Percentiles rank a stretch among this genome's conserved stretches.
These are phyloP conservation scores for Rasamsonia emersonii DNA, from an alignment of 2,329 filamentous ascomycete genomes.

Conservation along the genomic window DNA sequence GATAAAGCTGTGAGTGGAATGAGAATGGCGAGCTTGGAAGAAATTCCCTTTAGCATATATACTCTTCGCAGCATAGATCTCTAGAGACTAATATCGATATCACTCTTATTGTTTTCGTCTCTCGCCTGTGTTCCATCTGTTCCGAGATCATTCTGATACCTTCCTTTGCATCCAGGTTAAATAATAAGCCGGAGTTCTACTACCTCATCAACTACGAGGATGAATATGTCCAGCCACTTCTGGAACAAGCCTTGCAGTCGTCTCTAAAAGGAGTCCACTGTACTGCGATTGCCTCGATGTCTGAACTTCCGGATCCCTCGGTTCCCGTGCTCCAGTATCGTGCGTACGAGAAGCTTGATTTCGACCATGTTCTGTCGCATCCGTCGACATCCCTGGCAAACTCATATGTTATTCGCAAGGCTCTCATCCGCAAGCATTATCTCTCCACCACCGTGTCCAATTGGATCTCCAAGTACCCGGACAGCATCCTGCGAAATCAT, in stretches of 20 bases:
- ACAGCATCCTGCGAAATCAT: slow-evolving; percentile 58
- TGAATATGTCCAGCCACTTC: slow-evolving; percentile 77
- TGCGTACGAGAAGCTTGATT: slow-evolving; percentile 81
- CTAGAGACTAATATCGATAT: slow-evolving; percentile 18
- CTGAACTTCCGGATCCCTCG: slow-evolving; percentile 38
- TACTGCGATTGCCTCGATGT: slow-evolving; percentile 46
- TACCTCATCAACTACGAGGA: slow-evolving; percentile 80
- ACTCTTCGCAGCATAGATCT: slow-evolving; percentile 13
- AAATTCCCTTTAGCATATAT: slow-evolving; percentile 7
- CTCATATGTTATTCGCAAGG: slow-evolving; percentile 92
- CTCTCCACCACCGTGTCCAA: slow-evolving; percentile 72
- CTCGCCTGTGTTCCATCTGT: slow-evolving; percentile 9
- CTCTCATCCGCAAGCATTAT: slow-evolving; percentile 92
- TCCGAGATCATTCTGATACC: slow-evolving; percentile 23
- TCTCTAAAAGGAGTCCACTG: slow-evolving; percentile 49
- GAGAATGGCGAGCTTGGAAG: slow-evolving; percentile 13
- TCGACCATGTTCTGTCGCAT: slow-evolving; percentile 60
- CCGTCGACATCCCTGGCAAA: slow-evolving; percentile 62
- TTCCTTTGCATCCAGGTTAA: slow-evolving; percentile 24
- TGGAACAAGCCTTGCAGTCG: slow-evolving; percentile 61
- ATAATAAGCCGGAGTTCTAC: slow-evolving; percentile 44
- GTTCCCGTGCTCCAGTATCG: slow-evolving; percentile 64
- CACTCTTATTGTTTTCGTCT: slow-evolving; percentile 6
- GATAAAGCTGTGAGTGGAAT: slow-evolving; percentile 69
- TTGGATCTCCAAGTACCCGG: slow-evolving; percentile 77